Conservation (phyloP, 108 stramenopile species). For the Cyclostephanos invisitatus region DNA sequence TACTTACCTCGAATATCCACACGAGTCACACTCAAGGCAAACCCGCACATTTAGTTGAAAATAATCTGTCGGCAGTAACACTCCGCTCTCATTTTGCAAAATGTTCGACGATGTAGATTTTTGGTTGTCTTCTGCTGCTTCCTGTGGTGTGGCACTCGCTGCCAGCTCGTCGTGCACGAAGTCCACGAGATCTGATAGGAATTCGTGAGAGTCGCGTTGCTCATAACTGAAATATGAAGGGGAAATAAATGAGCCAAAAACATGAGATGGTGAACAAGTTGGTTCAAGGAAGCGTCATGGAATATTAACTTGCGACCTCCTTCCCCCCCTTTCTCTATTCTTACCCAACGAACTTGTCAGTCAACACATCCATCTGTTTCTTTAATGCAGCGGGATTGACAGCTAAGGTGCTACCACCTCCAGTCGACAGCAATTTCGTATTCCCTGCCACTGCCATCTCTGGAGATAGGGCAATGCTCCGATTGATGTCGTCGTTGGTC, state of each 20-base stretch:
- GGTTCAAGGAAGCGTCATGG: neutral
- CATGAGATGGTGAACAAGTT: neutral
- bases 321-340: neutral
- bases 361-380: constrained; percentile 62
- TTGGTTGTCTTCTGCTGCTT: neutral
- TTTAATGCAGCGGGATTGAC: constrained; percentile 59
- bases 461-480: neutral
- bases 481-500: constrained; percentile 11
- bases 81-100: neutral
- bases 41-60: constrained; percentile 73
- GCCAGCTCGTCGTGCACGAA: constrained; percentile 72
- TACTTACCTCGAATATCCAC: constrained; percentile 65
- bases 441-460: constrained; percentile 10
- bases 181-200: constrained; percentile 68
- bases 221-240: constrained; percentile 15
- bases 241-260: neutral
- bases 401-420: constrained; percentile 3
- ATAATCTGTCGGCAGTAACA: constrained; percentile 59
- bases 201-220: constrained; percentile 87
- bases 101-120: constrained; percentile 3
- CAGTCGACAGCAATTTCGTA: constrained; percentile 10
- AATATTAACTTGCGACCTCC: neutral
- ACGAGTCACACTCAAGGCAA: constrained; percentile 71
- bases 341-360: constrained; percentile 64
- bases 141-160: constrained; percentile 1